Base-by-base conservation (phyloP, 1,139 yeast genomes). In the Saccharomyces hybrid region DNA sequence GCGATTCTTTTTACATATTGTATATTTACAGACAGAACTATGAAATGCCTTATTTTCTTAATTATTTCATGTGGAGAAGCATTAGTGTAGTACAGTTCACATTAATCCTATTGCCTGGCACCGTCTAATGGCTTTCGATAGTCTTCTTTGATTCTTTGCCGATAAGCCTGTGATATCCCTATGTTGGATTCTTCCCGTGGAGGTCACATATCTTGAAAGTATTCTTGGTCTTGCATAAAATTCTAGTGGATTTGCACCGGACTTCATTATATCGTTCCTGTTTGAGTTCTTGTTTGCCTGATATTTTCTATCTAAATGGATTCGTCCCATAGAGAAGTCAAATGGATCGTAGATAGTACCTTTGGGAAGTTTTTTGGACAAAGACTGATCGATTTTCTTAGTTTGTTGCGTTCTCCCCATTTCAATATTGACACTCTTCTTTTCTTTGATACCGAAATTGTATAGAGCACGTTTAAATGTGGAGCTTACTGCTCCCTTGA, bases 361-460 rank as follows among this genome's bases (percentile, higher is more conserved):
- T 16, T 38, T 38, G 25, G 44, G 44, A 11, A 38, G 44, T 20
- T 9, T 38, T 38, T 9, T 38, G 6, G 44, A 38, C 6, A 38
- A 3, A 3, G 44, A 38, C 20, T 83, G 83, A 57, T 83, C 77
- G 69, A 93, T 88, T 65, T 83, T 82, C 75, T 90, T 90, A 59
- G 98, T 98, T 59, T 78, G 80, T 73, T 91, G 98, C 55, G 86
- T 85, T 66, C 97, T 79, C 28, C 97, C 89, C 68, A 93, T 89
- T 69, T 86, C 97, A 71, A 85, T 86, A 73, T 93, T 99, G 54
- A 93, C 98, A 20, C 97, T 97, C 51, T 74, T 80, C 66, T 78
- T 71, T 63, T 38, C 44, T 38, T 38, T 38, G 13, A 38, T 25
- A 8, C 44, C 44, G 13, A 38, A 38, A 25, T 38, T 38, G 44